Percentiles rank a stretch among this genome's conserved stretches.
These are phyloP conservation scores for Poterioochromonas sp. DNA, from an alignment of 352 stramenopile species.

Conservation along the genomic window DNA sequence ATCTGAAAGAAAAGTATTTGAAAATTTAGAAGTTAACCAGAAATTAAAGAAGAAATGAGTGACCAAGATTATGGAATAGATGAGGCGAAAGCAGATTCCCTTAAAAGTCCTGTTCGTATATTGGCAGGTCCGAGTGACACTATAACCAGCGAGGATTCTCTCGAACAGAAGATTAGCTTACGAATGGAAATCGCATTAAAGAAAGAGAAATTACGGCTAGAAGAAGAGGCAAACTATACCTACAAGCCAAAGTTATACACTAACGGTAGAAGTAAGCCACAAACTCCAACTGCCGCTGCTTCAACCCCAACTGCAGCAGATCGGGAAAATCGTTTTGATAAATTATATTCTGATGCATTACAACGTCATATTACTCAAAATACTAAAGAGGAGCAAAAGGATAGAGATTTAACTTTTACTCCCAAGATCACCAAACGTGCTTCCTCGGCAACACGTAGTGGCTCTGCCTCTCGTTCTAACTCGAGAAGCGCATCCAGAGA, in stretches of 20 bases:
- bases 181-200: neutral
- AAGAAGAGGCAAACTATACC: slow-evolving; percentile 23
- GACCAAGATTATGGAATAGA: no score
- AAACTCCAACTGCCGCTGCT: no score
- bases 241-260: neutral
- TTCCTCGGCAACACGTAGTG: neutral
- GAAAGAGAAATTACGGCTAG: slow-evolving; percentile 5
- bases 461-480: neutral
- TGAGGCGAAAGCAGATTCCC: no score
- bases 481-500: neutral
- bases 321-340: slow-evolving; percentile 18
- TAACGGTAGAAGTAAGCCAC: neutral
- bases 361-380: neutral
- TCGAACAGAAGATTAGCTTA: no score
- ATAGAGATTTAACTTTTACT: slow-evolving; percentile 19
- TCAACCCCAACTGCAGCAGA: no score
- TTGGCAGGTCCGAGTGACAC: no score
- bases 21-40: no score
- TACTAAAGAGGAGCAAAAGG: neutral
- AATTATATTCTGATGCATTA: slow-evolving; percentile 17
- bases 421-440: slow-evolving; percentile 8
- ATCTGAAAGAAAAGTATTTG: no score
- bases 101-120: no score
- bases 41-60: no score
- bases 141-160: no score